Conservation (phyloP, 176 grass and related monocot genomes). For the Triticum timopheevii region DNA sequence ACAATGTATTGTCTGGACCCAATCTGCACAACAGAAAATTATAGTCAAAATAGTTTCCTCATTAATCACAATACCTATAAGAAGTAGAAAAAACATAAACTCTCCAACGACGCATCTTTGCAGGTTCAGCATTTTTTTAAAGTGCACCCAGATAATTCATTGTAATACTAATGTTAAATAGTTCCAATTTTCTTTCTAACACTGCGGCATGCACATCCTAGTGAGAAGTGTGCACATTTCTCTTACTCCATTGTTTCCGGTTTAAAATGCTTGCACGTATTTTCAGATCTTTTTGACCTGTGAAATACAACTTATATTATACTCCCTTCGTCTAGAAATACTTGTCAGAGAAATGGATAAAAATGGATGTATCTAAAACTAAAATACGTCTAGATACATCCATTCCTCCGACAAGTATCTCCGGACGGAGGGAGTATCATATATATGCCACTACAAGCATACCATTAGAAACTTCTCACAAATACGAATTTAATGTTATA, state of each 20-base stretch:
- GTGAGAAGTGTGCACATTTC: background rate
- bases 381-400: too few relatives aligned
- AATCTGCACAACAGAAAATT: slow-evolving; percentile 47
- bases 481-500: too few relatives aligned
- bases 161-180: background rate
- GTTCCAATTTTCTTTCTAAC: background rate
- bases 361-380: too few relatives aligned
- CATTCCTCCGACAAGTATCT: too few relatives aligned
- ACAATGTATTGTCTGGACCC: slow-evolving; percentile 63
- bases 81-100: background rate
- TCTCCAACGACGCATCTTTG: background rate
- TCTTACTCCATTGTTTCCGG: background rate
- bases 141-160: background rate
- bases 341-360: too few relatives aligned
- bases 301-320: too few relatives aligned
- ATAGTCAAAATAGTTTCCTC: slow-evolving; percentile 24
- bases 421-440: too few relatives aligned
- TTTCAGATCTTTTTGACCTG: too few relatives aligned
- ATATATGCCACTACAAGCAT: too few relatives aligned
- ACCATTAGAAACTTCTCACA: too few relatives aligned
- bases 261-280: too few relatives aligned
- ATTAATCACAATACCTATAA: slow-evolving; percentile 3
- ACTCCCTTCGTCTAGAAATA: too few relatives aligned
- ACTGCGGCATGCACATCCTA: background rate
- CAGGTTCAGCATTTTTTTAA: background rate